Base-by-base conservation (phyloP, 2,329 filamentous ascomycete species). In the Paecilomyces sp. region DNA sequence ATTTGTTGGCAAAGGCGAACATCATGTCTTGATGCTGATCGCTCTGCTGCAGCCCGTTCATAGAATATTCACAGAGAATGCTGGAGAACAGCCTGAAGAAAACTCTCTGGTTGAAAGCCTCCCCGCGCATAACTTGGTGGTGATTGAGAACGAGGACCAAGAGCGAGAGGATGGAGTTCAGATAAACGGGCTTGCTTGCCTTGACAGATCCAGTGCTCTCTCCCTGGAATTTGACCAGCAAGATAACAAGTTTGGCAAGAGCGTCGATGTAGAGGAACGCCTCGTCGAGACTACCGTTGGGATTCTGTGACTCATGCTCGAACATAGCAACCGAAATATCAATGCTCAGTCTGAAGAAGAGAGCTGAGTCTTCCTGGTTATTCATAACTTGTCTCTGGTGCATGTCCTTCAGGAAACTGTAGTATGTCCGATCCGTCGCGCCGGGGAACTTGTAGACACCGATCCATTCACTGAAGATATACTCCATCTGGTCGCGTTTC, bases 381-480 rank as follows among this genome's bases (percentile, higher is more conserved):
- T 85, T 84, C 69, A 97, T 84, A 18, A 94, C 80, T 62, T 88
- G 84, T 64, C 85, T 84, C 59, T 87, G 82, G 67, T 93, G 88
- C 69, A 97, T 80, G 73, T 97, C 93, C 67, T 89, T 86, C 54
- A 97, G 84, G 74, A 97, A 97, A 1, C 90, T 85, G 5, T 83
- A 79, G 58, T 87, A 81, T 0, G 88, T 84, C 69, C 88, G 89
- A 62, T 91, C 88, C 3, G 88, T 87, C 3, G 88, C 85, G 65
- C 88, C 86, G n/a, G 86, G 83, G 67, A 91, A 90, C 73, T 89
- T 89, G 77, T 83, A 88, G 7, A 97, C 83, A 61, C 88, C 87
- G 30, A 93, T 85, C 94, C 94, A 99, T 77, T 99, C 94, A 52
- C 93, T 92, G 69, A 99, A 97, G 22, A 97, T 83, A 71, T 99